A percentile compares a stretch with the other conserved stretches of the same genome.
These are phyloP conservation scores for Pythium phragmiticola DNA, from an alignment of 352 stramenopile species.

Conservation along the genomic window DNA sequence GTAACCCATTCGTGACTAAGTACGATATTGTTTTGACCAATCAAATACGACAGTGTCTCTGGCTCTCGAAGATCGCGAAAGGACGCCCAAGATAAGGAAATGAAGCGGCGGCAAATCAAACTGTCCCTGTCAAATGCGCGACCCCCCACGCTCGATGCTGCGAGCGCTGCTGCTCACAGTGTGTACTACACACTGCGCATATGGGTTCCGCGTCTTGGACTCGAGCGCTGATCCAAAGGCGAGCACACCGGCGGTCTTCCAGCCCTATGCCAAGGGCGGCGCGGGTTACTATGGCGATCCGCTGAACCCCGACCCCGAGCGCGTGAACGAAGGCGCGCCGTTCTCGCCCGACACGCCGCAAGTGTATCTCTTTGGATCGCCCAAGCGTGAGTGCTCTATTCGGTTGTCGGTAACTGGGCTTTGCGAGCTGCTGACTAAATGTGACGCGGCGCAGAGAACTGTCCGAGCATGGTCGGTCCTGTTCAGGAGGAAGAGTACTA, in stretches of 20 bases:
- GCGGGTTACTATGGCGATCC: constrained; percentile 87
- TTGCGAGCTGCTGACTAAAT: not conserved
- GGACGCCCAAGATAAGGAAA: not conserved
- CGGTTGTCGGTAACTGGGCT: not conserved
- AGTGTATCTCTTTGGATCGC: constrained; percentile 41
- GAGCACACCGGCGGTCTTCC: constrained; percentile 53
- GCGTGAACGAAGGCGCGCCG: constrained; percentile 84
- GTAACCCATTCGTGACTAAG: not conserved
- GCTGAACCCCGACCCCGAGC: constrained; percentile 51
- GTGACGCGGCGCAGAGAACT: constrained; percentile 43
- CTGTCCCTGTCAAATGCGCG: no score
- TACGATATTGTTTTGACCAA: constrained; percentile 8
- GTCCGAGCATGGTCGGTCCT: constrained; percentile 85
- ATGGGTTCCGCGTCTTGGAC: constrained; percentile 42
- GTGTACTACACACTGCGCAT: not conserved
- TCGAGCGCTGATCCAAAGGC: constrained; percentile 32
- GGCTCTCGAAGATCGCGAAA: constrained; percentile 2
- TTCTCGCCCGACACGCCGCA: constrained; percentile 72
- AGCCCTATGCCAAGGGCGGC: constrained; percentile 78
- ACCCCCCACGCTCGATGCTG: not conserved
- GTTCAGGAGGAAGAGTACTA: constrained; percentile 90
- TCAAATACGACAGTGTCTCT: not conserved
- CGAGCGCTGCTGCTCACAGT: not conserved
- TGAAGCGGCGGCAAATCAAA: no score
- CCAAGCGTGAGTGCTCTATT: constrained; percentile 35